Evolutionary conservation across 2,329 filamentous ascomycete species (phyloP).

Genomic region (Ophiostoma tasmaniense): DNA sequence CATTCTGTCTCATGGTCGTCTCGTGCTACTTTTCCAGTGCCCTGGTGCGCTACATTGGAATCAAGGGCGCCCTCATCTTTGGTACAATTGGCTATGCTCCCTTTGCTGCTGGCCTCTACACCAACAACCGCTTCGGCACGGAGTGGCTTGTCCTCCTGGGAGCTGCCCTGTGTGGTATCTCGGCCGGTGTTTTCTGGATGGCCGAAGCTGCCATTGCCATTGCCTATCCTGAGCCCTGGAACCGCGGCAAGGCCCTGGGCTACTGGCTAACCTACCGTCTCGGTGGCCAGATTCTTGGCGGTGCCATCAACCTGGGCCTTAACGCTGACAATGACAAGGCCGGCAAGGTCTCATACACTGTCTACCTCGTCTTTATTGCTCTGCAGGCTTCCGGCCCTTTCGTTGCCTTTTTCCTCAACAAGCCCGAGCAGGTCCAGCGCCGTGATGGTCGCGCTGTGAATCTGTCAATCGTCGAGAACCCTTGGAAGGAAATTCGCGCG

Average conservation of each 20-base stretch:
- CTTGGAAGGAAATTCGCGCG: conserved; percentile 50
- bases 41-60: conserved; percentile 58
- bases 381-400: conserved; percentile 58
- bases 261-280: conserved; percentile 53
- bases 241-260: conserved; percentile 55
- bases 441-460: conserved; percentile 56
- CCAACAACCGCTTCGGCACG: conserved; percentile 60
- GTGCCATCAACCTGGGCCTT: conserved; percentile 61
- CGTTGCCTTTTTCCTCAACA: conserved; percentile 54
- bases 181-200: conserved; percentile 67
- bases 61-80: conserved; percentile 62
- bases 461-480: conserved; percentile 47
- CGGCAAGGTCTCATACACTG: conserved; percentile 59
- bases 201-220: conserved; percentile 66
- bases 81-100: conserved; percentile 65
- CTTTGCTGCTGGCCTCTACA: conserved; percentile 62
- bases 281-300: conserved; percentile 60
- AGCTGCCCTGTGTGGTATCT: conserved; percentile 59
- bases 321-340: conserved; percentile 41
- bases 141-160: conserved; percentile 63
- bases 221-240: conserved; percentile 62
- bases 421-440: conserved; percentile 53
- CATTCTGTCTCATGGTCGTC: conserved; percentile 54
- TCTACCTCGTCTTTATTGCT: conserved; percentile 63
- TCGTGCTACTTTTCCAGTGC: conserved; percentile 57